These are phyloP conservation scores for Dendrobium catenatum DNA, from an alignment of 106 monocot species.

Conservation along the genomic window DNA sequence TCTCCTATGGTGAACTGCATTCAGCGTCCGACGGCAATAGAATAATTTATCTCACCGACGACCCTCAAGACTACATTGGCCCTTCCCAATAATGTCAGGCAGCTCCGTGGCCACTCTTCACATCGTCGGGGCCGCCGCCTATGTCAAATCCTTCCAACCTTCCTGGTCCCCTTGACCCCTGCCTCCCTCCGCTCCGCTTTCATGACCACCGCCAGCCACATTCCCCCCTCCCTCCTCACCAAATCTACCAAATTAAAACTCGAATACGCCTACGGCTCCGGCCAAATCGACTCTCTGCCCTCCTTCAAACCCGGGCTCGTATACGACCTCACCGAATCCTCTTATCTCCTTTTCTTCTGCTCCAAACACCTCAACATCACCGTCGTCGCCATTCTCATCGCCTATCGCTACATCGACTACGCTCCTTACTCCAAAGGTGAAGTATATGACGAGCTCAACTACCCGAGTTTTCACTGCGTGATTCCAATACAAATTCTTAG, in stretches of 20 bases:
- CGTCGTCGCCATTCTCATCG: constrained; percentile 20
- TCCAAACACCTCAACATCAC: constrained; percentile 22
- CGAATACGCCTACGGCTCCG: constrained; percentile 32
- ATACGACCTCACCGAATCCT: constrained; percentile 21
- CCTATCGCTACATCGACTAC: constrained; percentile 17
- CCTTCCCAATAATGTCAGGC: constrained; percentile 20
- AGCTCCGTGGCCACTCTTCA: constrained; percentile 41
- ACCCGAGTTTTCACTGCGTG: constrained; percentile 13
- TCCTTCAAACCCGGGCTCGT: constrained; percentile 40
- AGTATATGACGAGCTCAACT: constrained; percentile 12
- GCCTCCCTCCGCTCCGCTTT: constrained; percentile 29
- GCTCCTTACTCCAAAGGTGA: background rate
- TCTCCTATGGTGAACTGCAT: no score
- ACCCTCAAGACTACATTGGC: constrained; percentile 1
- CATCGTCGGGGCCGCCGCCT: constrained; percentile 19
- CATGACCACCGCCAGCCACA: constrained; percentile 22
- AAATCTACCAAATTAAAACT: background rate
- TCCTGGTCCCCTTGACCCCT: constrained; percentile 17
- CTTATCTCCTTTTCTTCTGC: constrained; percentile 39
- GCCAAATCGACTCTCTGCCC: constrained; percentile 26
- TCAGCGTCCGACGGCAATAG: no score
- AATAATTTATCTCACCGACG: background rate
- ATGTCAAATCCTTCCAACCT: constrained; percentile 29
- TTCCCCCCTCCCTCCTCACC: background rate
- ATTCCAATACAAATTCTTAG: background rate